A percentile compares a stretch with the other conserved stretches of the same genome.
Conservation (phyloP, 192 early-diverging fungal genomes). For the Coemansia sp. region DNA sequence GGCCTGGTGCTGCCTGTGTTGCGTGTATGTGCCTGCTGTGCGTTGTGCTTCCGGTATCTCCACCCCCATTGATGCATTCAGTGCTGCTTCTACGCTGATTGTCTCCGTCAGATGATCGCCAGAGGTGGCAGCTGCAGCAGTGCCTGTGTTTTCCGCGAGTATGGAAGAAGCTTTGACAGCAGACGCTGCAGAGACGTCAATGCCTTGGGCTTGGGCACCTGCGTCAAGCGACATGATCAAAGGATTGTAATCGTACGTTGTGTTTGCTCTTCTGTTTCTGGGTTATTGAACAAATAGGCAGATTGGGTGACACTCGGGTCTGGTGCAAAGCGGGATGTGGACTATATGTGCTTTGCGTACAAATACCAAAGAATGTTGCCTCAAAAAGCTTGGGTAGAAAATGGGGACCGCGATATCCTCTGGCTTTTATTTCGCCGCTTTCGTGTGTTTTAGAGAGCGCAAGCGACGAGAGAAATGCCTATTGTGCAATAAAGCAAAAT, state of each 20-base stretch:
- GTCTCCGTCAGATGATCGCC: background rate
- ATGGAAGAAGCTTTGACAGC: background rate
- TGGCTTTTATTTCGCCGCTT: background rate
- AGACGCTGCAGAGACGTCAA: background rate
- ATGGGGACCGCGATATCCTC: background rate
- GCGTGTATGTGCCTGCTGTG: conserved; percentile 1
- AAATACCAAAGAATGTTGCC: too few species aligned
- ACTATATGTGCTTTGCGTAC: too few species aligned
- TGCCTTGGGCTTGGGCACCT: conserved; percentile 4
- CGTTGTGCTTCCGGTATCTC: conserved; percentile 15
- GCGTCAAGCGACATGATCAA: conserved; percentile 10
- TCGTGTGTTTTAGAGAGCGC: background rate
- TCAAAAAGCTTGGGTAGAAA: background rate
- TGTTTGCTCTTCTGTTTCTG: background rate
- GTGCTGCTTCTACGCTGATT: background rate
- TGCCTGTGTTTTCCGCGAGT: background rate
- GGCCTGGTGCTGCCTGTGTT: conserved; percentile 6
- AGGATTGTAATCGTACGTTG: background rate
- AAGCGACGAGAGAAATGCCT: background rate
- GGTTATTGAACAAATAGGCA: background rate
- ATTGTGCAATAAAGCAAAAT: conserved; percentile 2
- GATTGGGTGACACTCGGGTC: background rate
- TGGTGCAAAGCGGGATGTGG: too few species aligned
- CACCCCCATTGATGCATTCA: conserved; percentile 2
- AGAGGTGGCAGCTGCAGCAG: background rate